These are phyloP conservation scores for Madurella fahalii DNA, from an alignment of 2,329 filamentous ascomycete species.

Conservation along the genomic window DNA sequence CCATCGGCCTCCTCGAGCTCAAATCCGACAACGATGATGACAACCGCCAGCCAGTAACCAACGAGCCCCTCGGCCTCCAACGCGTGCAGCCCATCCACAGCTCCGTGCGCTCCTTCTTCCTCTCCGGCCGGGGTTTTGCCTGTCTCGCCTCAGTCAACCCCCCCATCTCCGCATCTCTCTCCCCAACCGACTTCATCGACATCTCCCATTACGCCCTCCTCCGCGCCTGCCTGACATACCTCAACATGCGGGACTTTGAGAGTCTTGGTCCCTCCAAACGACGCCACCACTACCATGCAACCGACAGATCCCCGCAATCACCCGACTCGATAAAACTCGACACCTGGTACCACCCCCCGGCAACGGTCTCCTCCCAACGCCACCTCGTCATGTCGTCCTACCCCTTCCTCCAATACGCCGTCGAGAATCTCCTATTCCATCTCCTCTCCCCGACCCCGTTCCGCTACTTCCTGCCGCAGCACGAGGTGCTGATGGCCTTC, in stretches of 20 bases:
- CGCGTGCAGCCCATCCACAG: conserved; percentile 31
- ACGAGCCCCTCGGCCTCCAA: conserved; percentile 29
- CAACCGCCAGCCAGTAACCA: conserved; percentile 10
- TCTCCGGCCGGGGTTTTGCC: conserved; percentile 31
- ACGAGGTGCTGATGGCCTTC: conserved; percentile 25
- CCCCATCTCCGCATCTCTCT: conserved; percentile 11
- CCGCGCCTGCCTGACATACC: conserved; percentile 30
- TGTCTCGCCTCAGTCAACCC: conserved; percentile 22
- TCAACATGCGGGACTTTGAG: conserved; percentile 34
- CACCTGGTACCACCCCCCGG: background rate
- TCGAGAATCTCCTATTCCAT: conserved; percentile 32
- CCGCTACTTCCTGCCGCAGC: conserved; percentile 33
- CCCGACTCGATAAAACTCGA: background rate
- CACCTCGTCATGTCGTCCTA: conserved; percentile 29
- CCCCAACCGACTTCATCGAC: conserved; percentile 26
- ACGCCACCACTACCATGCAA: background rate
- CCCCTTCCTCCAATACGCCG: conserved; percentile 33
- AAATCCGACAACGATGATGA: conserved; percentile 18
- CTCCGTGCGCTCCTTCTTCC: conserved; percentile 33
- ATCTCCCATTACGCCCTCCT: conserved; percentile 30
- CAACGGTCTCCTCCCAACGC: conserved; percentile 25
- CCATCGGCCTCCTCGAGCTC: conserved; percentile 32
- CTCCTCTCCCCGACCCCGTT: conserved; percentile 29
- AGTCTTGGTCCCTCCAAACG: conserved; percentile 21
- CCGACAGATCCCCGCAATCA: background rate